Base-by-base conservation (phyloP, 371 early-diverging fungal species). In the Zopfochytrium polystomum region DNA sequence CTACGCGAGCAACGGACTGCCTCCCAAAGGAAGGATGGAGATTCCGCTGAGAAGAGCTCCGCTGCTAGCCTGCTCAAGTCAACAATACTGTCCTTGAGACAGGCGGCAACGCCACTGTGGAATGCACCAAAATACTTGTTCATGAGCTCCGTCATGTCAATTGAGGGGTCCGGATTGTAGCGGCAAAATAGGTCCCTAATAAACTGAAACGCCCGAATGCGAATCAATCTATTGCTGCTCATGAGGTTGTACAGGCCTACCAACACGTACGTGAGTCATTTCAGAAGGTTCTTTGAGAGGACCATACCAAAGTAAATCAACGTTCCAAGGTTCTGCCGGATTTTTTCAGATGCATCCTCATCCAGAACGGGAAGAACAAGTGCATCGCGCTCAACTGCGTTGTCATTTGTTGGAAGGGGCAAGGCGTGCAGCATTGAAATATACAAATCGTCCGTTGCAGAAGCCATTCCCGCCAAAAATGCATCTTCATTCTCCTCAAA, bases 1-100 rank as follows among this genome's bases (percentile, higher is more conserved):
- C 71, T 70, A 4, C 76, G 66, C 0, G 70, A 71, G 62, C 76
- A 73, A 13, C 78, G 64, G 11, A 75, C 76, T 7, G 78, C 78
- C 51, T 78, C 78, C 76, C 78, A 75, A 32, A 75, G 47, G 59
- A 75, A 78, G 15, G 70, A 65, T 15, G 65, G 63, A 11, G 72
- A 66, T 51, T 78, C 75, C 0, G 70, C 46, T 48, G 73, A 73
- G 52, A 73, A 73, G 32, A 76, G 51, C 23, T 60, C 62, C 9
- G 74, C 58, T 22, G 70, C 62, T 33, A 59, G 46, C 11, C 52
- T 7, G 15, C 56, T 46, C 63, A 70, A 9, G 70, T 43, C n/a
- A 5, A 75, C 54, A n/a, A 68, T 53, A 34, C 63, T 67, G 29
- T 55, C 62, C 26, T 62, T 60, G 20, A 73, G 48, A 5, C 45